Evolutionary conservation across 164 flowering plant genomes (phyloP).

Genomic region (Kingdonia uniflora): DNA sequence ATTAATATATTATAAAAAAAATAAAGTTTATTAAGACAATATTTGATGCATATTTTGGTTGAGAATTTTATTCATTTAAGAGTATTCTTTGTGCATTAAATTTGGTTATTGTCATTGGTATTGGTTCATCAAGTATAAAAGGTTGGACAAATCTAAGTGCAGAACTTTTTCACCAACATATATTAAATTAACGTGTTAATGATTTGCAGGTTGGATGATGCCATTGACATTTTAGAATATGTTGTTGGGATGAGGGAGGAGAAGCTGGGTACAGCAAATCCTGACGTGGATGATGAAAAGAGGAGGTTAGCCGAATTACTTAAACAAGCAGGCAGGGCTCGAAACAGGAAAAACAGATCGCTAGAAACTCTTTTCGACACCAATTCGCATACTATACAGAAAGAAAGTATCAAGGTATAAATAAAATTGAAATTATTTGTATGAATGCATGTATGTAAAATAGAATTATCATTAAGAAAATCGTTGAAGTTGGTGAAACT

Average conservation of each 20-base stretch:
- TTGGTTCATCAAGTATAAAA: too few species aligned
- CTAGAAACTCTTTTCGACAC: slow-evolving; percentile 59
- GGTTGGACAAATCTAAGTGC: too few species aligned
- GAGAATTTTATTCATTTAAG: too few species aligned
- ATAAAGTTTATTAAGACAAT: too few species aligned
- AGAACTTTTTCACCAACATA: too few species aligned
- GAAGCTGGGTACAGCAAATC: slow-evolving; percentile 88
- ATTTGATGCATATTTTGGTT: too few species aligned
- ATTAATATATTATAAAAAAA: too few species aligned
- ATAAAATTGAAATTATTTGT: slow-evolving; percentile 2
- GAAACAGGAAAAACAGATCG: slow-evolving; percentile 59
- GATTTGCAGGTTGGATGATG: slow-evolving; percentile 63
- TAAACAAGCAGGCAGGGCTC: slow-evolving; percentile 65
- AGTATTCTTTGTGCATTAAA: too few species aligned
- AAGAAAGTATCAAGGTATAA: slow-evolving; percentile 22
- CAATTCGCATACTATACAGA: slow-evolving; percentile 22
- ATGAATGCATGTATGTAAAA: slow-evolving; percentile 7
- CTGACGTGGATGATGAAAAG: slow-evolving; percentile 79
- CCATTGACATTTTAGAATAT: slow-evolving; percentile 61
- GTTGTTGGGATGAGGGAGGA: slow-evolving; percentile 76
- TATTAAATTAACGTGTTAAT: not conserved
- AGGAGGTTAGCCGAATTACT: slow-evolving; percentile 62
- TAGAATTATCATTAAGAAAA: slow-evolving; percentile 4
- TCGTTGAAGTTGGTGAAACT: not conserved
- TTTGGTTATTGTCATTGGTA: too few species aligned